Evolutionary conservation across 352 stramenopile genomes (phyloP), one percentile per base, ranked within the genome.

Genomic region (Pythium brassicae): DNA sequence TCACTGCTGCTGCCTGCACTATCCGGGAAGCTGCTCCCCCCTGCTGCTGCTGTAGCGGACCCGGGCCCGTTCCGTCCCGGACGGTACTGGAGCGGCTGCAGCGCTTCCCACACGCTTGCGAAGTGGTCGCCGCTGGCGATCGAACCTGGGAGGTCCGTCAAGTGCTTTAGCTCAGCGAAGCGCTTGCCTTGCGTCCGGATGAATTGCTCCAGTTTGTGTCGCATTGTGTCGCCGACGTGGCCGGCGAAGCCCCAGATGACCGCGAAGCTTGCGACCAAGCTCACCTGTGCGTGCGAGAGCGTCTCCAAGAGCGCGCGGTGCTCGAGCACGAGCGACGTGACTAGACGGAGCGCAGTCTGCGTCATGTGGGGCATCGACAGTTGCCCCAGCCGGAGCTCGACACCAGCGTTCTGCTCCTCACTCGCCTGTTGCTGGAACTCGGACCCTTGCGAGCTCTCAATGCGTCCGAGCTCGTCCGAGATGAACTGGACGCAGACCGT

Each of bases 171-270:
- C 20, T 79, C 68, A 9, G 54, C 58, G 11, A 64, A 55, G 9
- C 67, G 62, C 43, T 87, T 83, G 17, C 68, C 53, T 15, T 83
- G 65, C 1, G 57, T 44, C 23, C 70, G 71, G 9, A 87, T 26
- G 37, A 69, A 71, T 25, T 67, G 69, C 29, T 89, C 78, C 14
- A 89, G 45, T 25, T 86, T 86, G 23, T 70, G 59, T 14, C 71
- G 70, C 11, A 63, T 53, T 0, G 62, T 17, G 23, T 84, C 74
- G 8, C 29, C 27, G 0, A 86, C 35, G n/a, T 87, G 78, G 0
- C 76, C 74, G 4, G 54, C 29, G 45, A 83, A 74, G 0, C 74
- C 76, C 76, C 74, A 89, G 0, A 82, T 51, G 3, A 84, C 59
- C n/a, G 70, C 60, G 46, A 86, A 87, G 0, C 61, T 66, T 12